phyloP scores from a whole-genome alignment of 164 flowering plant genomes.

The Protea cynaroides region DNA sequence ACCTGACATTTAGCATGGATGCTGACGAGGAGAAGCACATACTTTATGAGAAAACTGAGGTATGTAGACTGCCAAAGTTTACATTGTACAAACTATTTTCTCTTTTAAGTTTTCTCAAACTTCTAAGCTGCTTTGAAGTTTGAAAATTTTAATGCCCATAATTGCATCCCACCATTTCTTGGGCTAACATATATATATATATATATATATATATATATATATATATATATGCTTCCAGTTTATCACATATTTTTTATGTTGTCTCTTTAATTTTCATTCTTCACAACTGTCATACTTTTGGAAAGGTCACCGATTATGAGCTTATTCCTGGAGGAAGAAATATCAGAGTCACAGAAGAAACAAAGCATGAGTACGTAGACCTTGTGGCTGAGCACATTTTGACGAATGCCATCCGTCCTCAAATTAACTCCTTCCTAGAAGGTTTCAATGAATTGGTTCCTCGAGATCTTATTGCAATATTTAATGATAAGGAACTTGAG shows the following conservation, averaged over 20 bases:
- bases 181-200: not conserved
- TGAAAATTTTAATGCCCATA: not conserved
- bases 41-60: slow-evolving; percentile 91
- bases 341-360: slow-evolving; percentile 86
- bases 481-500: slow-evolving; percentile 95
- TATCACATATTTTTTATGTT: not conserved
- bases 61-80: slow-evolving; percentile 15
- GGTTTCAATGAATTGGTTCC: slow-evolving; percentile 88
- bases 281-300: not conserved
- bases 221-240: not conserved
- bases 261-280: not conserved
- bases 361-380: slow-evolving; percentile 93
- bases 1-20: slow-evolving; percentile 94
- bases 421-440: slow-evolving; percentile 78
- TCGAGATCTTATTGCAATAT: slow-evolving; percentile 81
- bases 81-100: not conserved
- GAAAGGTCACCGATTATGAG: slow-evolving; percentile 87
- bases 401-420: slow-evolving; percentile 94
- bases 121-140: not conserved
- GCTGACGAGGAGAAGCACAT: slow-evolving; percentile 96
- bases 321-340: slow-evolving; percentile 96
- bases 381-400: slow-evolving; percentile 87
- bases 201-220: not conserved
- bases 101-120: not conserved
- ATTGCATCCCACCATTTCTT: not conserved